Evolutionary conservation across 768 basidiomycete species (phyloP), one percentile per base, ranked within the genome.

Genomic region (Gyrodon lividus): DNA sequence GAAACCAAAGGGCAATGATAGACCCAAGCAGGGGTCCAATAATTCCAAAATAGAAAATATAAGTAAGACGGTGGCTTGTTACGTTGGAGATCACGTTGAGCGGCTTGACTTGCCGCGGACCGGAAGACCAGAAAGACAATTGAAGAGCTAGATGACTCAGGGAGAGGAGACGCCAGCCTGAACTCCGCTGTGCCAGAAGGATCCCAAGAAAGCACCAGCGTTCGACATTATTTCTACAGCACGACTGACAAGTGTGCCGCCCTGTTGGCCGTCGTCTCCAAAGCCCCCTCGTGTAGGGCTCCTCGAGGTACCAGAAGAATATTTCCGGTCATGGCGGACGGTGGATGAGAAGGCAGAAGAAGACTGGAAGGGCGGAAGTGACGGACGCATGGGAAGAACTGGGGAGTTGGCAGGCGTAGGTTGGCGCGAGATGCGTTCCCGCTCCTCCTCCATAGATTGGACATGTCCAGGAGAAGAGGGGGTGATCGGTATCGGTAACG

Each of bases 171-270:
- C 55, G 20, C 60, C 49, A 16, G 62, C 33, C 28, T 59, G 55
- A 17, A 57, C 10, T 17, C 67, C 61, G 39, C 34, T 61, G 50
- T 71, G 70, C 83, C 82, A 85, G 52, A 85, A 70, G 19, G 77
- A 72, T 19, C 89, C 87, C 17, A 93, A 63, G 59, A 87, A 84
- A 39, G 88, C 87, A 17, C 89, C 84, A 2, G 92, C 92, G 46
- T 79, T 84, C 39, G 81, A 84, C 51, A 93, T 87, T 35, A 94
- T 88, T 47, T 87, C 89, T 17, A 85, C 88, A 20, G 91, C 84
- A 43, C 81, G 74, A 14, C 80, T 78, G 20, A 80, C 79, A 19
- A 86, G 69, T 33, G 74, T 78, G 5, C 72, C 76, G 19, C 52
- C 52, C 23, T 64, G 66, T 54, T 66, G 67, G 34, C 68, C 63